Evolutionary conservation across 768 basidiomycete species (phyloP).

Genomic region (Trametes sanguinea): DNA sequence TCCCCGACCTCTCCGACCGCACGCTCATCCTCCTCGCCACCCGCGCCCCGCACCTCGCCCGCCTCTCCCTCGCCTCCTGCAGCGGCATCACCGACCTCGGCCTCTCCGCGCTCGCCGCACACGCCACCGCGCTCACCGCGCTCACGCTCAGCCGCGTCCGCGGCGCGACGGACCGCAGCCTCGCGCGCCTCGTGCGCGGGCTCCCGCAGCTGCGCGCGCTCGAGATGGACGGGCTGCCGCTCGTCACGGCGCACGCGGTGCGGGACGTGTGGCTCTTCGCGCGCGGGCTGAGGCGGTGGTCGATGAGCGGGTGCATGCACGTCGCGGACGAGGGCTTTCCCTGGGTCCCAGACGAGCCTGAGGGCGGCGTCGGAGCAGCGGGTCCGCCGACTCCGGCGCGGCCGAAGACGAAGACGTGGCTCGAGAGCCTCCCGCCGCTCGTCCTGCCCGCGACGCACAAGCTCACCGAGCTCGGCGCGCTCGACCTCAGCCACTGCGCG

Average conservation of each 20-base stretch:
- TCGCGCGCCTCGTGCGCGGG: constrained; percentile 71
- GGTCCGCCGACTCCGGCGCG: constrained; percentile 38
- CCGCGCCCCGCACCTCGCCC: constrained; percentile 66
- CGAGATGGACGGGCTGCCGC: constrained; percentile 70
- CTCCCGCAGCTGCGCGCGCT: constrained; percentile 80
- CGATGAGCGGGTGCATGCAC: constrained; percentile 73
- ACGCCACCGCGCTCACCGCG: constrained; percentile 38
- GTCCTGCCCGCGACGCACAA: constrained; percentile 51
- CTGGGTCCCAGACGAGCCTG: constrained; percentile 15
- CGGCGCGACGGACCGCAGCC: constrained; percentile 59
- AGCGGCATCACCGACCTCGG: constrained; percentile 43
- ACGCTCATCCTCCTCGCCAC: constrained; percentile 65
- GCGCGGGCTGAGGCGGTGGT: constrained; percentile 72
- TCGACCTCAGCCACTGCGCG: constrained; percentile 76
- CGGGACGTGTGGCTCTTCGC: constrained; percentile 84
- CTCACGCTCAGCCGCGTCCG: constrained; percentile 70
- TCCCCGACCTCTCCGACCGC: constrained; percentile 66
- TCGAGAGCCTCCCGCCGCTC: constrained; percentile 64
- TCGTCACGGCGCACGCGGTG: constrained; percentile 67
- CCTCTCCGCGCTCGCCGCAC: background rate
- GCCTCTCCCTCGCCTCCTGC: constrained; percentile 78
- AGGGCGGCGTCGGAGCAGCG: constrained; percentile 42
- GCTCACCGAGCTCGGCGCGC: constrained; percentile 72
- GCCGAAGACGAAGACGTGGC: constrained; percentile 52
- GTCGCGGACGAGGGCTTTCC: constrained; percentile 81